A percentile compares a stretch with the other conserved stretches of the same genome.
phyloP scores from a whole-genome alignment of 2,329 filamentous ascomycete genomes.

The Balansia obtecta region DNA sequence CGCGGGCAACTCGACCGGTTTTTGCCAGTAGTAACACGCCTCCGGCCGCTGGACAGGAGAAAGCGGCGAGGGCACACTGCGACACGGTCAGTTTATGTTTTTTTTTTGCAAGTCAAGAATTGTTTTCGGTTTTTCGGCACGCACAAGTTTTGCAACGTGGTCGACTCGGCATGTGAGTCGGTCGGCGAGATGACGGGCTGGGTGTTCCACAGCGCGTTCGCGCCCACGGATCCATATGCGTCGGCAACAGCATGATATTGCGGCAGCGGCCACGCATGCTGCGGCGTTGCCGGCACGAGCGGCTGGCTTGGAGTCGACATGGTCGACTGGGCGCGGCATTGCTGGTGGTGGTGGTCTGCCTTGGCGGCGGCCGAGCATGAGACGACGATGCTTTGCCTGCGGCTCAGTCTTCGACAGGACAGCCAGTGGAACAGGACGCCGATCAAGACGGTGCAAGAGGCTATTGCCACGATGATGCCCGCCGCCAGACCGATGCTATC shows the following conservation, averaged over 20 bases:
- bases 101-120: background rate
- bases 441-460: background rate
- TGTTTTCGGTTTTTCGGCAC: background rate
- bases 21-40: slow-evolving; percentile 1
- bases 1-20: slow-evolving; percentile 4
- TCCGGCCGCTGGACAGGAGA: background rate
- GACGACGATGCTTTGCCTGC: background rate
- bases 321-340: background rate
- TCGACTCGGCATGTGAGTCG: background rate
- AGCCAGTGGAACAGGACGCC: background rate
- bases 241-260: background rate
- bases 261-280: background rate
- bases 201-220: background rate
- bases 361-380: background rate
- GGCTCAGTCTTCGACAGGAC: background rate
- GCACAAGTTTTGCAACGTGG: background rate
- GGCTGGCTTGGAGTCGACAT: background rate
- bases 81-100: background rate
- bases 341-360: background rate
- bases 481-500: background rate
- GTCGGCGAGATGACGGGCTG: background rate
- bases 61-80: slow-evolving; percentile 1
- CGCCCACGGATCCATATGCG: background rate
- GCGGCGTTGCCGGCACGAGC: background rate
- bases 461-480: background rate